Base-by-base conservation (phyloP, 2,329 filamentous ascomycete genomes). In the Coniella vitis region DNA sequence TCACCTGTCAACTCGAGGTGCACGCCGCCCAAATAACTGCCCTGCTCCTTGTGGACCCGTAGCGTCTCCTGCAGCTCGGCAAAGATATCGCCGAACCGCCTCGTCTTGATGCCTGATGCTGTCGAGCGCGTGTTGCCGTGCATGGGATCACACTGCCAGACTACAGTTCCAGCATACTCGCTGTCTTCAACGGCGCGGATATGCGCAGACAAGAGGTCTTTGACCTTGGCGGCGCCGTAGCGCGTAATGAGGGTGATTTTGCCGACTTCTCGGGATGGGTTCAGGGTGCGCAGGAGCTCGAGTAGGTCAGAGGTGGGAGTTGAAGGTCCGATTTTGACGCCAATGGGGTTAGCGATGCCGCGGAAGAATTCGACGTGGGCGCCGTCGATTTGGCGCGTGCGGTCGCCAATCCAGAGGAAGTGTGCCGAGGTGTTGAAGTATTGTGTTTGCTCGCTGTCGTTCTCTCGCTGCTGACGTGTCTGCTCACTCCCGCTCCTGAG, bases 121-220 rank as follows among this genome's bases (percentile, higher is more conserved):
- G 87, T 91, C 17, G 79, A 76, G 38, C 75, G 70, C 34, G 81
- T 85, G 68, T 86, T 86, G 54, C 93, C 93, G 69, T 98, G 93
- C 93, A 98, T 98, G 19, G 93, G 93, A 68, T 98, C 93, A 69
- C 91, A 97, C 70, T 97, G 93, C 91, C 91, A 97, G 58, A 96
- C 88, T 4, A 95, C 89, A 19, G 67, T 69, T 44, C 73, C 66
- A 40, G 66, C 65, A 66, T 81, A 82, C 67, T 83, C 89, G 49
- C 86, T 90, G 58, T 76, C 76, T 65, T 93, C 86, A 21, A 98
- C 91, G 34, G 88, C 89, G 57, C 86, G 81, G 63, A 98, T 97
- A 67, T 97, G 93, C 8, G 72, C 75, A 0, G 90, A 88, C 1
- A 98, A 78, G 54, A 95, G 79, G 4, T 77, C 68, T 43, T 80